Base-by-base conservation (phyloP, 805 yeast species). In the Lachancea mirantina region DNA sequence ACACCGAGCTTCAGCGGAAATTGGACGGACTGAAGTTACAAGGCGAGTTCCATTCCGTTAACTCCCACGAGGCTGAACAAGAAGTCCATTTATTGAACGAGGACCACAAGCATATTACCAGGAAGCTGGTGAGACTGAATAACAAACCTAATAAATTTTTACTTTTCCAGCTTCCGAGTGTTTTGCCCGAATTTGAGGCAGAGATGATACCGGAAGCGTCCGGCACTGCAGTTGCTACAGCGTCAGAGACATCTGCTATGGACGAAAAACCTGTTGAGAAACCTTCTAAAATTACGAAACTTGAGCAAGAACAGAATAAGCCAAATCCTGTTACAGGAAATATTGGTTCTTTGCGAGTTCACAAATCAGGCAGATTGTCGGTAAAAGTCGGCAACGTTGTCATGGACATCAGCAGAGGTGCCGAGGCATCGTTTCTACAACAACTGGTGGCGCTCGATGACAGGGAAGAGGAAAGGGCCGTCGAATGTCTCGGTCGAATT, bases 361-460 rank as follows among this genome's bases (percentile, higher is more conserved):
- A 88, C 55, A 73, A 78, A 48, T 84, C 95, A 1, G 97, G 97
- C 3, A 83, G 73, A 51, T 55, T 85, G 14, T 68, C 94, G 3
- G 70, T 88, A 55, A 70, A 74, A 39, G 61, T 89, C 23, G 95
- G 95, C 9, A 72, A 75, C 32, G 71, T 74, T 6, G 65, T 72
- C 3, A 70, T 78, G 68, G 84, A 80, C 36, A 76, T 87, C 14
- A 64, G 76, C 4, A 69, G 72, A 47, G 96, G 96, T 10, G 75
- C 84, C 3, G 69, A 76, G 8, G 56, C 82, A 5, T 66, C 72
- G 4, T 78, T 85, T 41, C 59, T 81, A 17, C 96, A 89, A 54
- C 89, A 84, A 38, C 64, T 84, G 7, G 74, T 80, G 2, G 59
- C 72, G 13, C 42, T 78, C n/a, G 71, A 76, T 28, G 57, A 57